These are phyloP conservation scores for Solanum dulcamara DNA, from an alignment of 257 asterid species.

Conservation along the genomic window DNA sequence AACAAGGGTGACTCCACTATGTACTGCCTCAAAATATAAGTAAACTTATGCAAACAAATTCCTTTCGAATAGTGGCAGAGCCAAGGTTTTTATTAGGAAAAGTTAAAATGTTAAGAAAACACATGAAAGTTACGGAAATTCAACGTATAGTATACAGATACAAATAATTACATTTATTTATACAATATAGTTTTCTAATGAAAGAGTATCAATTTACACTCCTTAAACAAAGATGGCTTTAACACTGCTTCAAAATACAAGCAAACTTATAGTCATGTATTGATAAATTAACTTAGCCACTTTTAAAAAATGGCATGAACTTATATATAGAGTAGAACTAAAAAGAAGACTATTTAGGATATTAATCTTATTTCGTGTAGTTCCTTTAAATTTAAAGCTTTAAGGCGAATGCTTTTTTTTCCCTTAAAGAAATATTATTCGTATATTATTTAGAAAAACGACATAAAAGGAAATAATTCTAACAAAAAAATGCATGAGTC, in stretches of 20 bases:
- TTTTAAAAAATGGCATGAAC: not conserved
- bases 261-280: not conserved
- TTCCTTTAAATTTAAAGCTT: not conserved
- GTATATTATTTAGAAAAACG: not conserved
- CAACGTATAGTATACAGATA: not conserved
- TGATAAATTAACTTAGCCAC: not conserved
- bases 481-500: no score
- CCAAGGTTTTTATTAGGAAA: not conserved
- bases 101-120: not conserved
- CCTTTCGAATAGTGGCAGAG: not conserved
- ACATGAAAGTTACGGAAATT: rapidly evolving
- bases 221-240: not conserved
- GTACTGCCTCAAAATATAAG: not conserved
- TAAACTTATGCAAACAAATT: not conserved
- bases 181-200: rapidly evolving
- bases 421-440: not conserved
- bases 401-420: no score
- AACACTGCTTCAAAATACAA: not conserved
- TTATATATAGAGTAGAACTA: not conserved
- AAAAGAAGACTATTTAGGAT: not conserved
- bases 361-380: not conserved
- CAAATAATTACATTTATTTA: not conserved
- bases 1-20: not conserved
- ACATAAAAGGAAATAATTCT: not conserved
- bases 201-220: no score